These are phyloP conservation scores for Arctium lappa DNA, from an alignment of 129 eudicot genomes.

Conservation along the genomic window DNA sequence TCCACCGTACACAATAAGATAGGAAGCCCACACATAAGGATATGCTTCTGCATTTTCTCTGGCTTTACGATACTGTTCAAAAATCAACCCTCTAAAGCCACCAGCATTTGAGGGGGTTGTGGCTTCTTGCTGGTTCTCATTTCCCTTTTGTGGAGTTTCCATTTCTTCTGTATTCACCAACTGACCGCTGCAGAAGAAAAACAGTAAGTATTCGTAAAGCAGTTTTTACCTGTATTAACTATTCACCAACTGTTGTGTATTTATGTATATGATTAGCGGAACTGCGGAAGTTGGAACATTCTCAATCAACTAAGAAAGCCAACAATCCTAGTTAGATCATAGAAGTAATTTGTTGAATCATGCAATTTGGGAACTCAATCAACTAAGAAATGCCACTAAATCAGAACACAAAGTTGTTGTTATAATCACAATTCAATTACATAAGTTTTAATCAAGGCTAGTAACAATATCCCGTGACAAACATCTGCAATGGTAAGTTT, in stretches of 20 bases:
- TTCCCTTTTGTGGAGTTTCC: conserved; percentile 38
- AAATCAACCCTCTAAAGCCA: conserved; percentile 41
- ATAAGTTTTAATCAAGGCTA: not conserved
- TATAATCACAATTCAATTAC: not conserved
- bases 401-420: not conserved
- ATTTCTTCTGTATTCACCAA: conserved; percentile 24
- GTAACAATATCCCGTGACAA: not conserved
- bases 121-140: conserved; percentile 21
- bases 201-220: not conserved
- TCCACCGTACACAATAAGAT: conserved; percentile 73
- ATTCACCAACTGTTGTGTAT: too few species aligned
- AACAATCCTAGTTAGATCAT: too few species aligned
- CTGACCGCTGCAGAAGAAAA: not conserved
- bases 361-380: too few species aligned
- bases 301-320: too few species aligned
- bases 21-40: conserved; percentile 95
- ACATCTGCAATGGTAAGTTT: not conserved
- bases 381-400: not conserved
- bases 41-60: conserved; percentile 82
- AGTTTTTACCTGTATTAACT: not conserved
- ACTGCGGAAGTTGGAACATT: too few species aligned
- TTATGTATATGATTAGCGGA: too few species aligned
- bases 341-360: too few species aligned
- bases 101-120: conserved; percentile 30
- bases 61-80: conserved; percentile 48